Evolutionary conservation across 495 filamentous ascomycete species (phyloP), one percentile per base, ranked within the genome.

Genomic region (Diplogelasinospora grovesii): DNA sequence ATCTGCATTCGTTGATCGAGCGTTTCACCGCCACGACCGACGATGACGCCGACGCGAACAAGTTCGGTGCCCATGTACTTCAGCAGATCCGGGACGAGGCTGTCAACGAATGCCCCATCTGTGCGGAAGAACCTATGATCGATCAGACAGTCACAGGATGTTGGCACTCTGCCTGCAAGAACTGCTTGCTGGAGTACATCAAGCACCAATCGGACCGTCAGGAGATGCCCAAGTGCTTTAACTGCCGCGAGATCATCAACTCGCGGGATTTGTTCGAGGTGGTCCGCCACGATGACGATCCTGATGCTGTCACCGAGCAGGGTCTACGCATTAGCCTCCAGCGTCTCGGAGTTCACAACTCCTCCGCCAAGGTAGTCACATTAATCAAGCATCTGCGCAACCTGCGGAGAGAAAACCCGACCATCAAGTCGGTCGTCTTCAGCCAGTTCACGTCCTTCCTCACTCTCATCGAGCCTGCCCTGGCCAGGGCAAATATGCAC

Each of bases 401-500:
- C 18, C 57, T 92, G 4, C 78, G 83, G 7, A 67, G 57, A 29
- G 66, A 71, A 14, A 59, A 73, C 28, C 73, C 84, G 0, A 68
- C 63, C 28, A 84, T 79, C n/a, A 96, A 96, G 69, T 85, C 84
- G 20, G 87, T 95, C 27, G 80, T 97, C 36, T 97, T 98, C 65
- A 87, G 82, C 46, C 92, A 98, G 61, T 98, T 98, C 60, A 98
- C 92, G 8, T 89, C 88, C 1, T 98, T 97, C 62, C 79, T 98
- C 39, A 82, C 90, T 50, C 79, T 97, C 9, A 88, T 98, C 53
- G 78, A 83, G 38, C 81, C 86, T 0, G 82, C 86, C 1, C 76
- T 98, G 14, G 46, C 68, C 10, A 72, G 74, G 18, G 77, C 80
- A 10, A 75, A 80, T 14, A 89, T 98, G 59, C 69, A 75, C 0